Evolutionary conservation across 169 alveolate species (phyloP).

Genomic region (Plasmodium coatneyi): DNA sequence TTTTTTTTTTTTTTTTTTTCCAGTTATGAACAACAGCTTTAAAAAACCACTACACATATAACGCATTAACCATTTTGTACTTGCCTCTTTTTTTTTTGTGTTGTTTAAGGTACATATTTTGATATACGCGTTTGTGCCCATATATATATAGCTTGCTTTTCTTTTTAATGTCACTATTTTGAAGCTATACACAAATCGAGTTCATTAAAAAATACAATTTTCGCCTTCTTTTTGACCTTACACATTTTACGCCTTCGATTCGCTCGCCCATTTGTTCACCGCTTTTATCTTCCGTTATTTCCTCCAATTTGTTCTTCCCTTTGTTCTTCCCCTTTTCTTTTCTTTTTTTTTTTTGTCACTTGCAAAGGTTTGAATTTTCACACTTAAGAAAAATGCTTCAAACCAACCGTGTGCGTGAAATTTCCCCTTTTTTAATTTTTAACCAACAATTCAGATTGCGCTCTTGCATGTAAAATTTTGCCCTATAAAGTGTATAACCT

Average conservation of each 20-base stretch:
- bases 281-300: neutral
- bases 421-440: conserved; percentile 39
- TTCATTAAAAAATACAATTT: conserved; percentile 32
- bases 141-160: neutral
- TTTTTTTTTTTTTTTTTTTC: conserved; percentile 45
- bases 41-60: conserved; percentile 5
- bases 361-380: conserved; percentile 20
- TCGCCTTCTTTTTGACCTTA: conserved; percentile 16
- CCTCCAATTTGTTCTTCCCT: neutral
- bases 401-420: neutral
- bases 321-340: neutral
- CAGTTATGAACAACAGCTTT: conserved; percentile 47
- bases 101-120: neutral
- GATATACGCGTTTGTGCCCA: neutral
- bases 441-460: conserved; percentile 30
- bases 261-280: neutral
- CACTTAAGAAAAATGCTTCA: conserved; percentile 25
- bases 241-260: conserved; percentile 12
- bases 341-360: neutral
- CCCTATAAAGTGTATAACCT: neutral
- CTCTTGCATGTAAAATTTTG: conserved; percentile 21
- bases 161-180: conserved; percentile 13
- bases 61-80: neutral
- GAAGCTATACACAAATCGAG: conserved; percentile 5
- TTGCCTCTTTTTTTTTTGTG: conserved; percentile 5